Evolutionary conservation across 2,329 filamentous ascomycete species (phyloP).

Genomic region (Penicillium sp.): DNA sequence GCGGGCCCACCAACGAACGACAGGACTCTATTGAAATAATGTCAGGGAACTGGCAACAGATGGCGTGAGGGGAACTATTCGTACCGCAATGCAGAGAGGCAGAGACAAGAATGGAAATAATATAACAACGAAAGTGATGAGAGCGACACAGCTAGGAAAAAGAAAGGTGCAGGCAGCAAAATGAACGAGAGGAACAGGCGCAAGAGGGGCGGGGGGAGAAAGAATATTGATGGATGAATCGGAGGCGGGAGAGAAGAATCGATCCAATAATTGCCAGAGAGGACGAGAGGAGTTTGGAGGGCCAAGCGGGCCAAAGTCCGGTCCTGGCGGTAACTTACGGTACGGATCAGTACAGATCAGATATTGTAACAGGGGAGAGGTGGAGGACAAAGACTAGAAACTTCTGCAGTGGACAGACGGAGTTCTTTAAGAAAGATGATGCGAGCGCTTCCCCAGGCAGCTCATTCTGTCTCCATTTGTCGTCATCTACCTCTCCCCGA

Average conservation of each 20-base stretch:
- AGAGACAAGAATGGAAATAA: background rate
- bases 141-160: constrained; percentile 2
- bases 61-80: background rate
- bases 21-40: constrained; percentile 10
- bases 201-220: constrained; percentile 3
- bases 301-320: constrained; percentile 7
- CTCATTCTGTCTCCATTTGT: background rate
- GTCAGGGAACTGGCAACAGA: constrained; percentile 3
- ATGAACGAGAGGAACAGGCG: background rate
- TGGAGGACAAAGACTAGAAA: background rate
- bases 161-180: constrained; percentile 2
- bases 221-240: constrained; percentile 16
- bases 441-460: background rate
- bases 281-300: constrained; percentile 2
- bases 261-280: constrained; percentile 15
- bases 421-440: background rate
- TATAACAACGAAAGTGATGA: constrained; percentile 8
- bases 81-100: constrained; percentile 13
- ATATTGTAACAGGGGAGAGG: background rate
- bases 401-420: background rate
- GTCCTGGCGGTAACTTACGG: constrained; percentile 5
- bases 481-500: background rate
- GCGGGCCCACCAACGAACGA: constrained; percentile 20
- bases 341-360: background rate
- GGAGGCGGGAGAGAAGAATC: constrained; percentile 11